These are phyloP conservation scores for Aspergillus fijiensis DNA, from an alignment of 2,329 filamentous ascomycete species.

Conservation along the genomic window DNA sequence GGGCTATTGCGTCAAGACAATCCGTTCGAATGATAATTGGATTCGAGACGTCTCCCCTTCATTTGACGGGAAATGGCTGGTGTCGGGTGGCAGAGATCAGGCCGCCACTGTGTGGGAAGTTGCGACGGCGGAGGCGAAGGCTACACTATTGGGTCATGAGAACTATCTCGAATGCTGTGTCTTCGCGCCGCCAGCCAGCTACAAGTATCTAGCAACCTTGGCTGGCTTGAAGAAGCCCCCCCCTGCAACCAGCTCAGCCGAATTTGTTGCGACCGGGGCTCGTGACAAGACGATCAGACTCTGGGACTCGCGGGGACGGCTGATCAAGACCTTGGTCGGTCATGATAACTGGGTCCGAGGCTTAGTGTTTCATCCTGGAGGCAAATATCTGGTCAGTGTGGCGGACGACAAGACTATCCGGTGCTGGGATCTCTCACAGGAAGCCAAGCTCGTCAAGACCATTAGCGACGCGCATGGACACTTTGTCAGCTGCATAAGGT, in stretches of 20 bases:
- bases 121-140: slow-evolving; percentile 70
- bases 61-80: slow-evolving; percentile 74
- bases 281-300: slow-evolving; percentile 88
- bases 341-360: slow-evolving; percentile 94
- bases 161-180: slow-evolving; percentile 83
- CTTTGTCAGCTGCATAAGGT: slow-evolving; percentile 82
- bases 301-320: slow-evolving; percentile 81
- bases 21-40: slow-evolving; percentile 81
- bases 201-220: slow-evolving; percentile 71
- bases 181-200: slow-evolving; percentile 76
- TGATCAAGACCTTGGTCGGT: slow-evolving; percentile 78
- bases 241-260: slow-evolving; percentile 69
- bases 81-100: slow-evolving; percentile 79
- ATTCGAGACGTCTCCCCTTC: slow-evolving; percentile 81
- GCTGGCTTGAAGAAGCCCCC: slow-evolving; percentile 84
- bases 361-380: slow-evolving; percentile 84
- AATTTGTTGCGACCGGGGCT: slow-evolving; percentile 86
- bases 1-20: slow-evolving; percentile 83
- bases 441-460: slow-evolving; percentile 84
- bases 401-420: slow-evolving; percentile 88
- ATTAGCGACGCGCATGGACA: slow-evolving; percentile 75
- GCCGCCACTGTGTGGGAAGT: slow-evolving; percentile 85
- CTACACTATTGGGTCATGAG: slow-evolving; percentile 81
- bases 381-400: slow-evolving; percentile 83
- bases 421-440: slow-evolving; percentile 91